These are phyloP conservation scores for Bacterosira constricta DNA, from an alignment of 108 stramenopile species.

Conservation along the genomic window DNA sequence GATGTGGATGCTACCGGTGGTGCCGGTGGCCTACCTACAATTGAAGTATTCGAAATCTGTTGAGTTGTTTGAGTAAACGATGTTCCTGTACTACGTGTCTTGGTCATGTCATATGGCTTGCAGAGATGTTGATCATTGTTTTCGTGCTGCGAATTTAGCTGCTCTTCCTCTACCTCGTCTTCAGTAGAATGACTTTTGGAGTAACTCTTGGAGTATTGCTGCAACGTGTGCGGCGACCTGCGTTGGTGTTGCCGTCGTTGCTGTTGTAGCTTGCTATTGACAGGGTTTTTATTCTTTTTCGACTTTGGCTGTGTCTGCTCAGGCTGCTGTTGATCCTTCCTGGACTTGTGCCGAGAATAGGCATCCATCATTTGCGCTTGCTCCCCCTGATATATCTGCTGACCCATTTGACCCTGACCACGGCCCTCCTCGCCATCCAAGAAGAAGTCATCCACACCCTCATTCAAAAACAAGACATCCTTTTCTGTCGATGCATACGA, in stretches of 20 bases:
- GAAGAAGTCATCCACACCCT: neutral
- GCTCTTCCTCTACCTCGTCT: neutral
- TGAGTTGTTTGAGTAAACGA: neutral
- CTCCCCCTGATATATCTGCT: neutral
- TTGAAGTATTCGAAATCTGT: neutral
- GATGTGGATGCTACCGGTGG: too few relatives aligned
- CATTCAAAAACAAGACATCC: slow-evolving; percentile 5
- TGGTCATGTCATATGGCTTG: slow-evolving; percentile 4
- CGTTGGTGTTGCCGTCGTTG: neutral
- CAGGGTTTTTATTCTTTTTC: too few relatives aligned
- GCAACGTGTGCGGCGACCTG: neutral
- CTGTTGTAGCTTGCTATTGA: too few relatives aligned
- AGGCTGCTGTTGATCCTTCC: neutral
- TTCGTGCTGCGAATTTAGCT: neutral
- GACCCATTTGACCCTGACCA: neutral
- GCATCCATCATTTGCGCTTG: neutral
- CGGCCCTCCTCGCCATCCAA: too few relatives aligned
- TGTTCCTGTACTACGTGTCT: neutral
- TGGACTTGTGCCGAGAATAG: neutral
- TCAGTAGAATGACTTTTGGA: neutral
- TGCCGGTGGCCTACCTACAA: too few relatives aligned
- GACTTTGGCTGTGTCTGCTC: neutral
- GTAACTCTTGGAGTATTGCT: too few relatives aligned
- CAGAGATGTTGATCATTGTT: neutral
- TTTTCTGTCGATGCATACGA: neutral